A percentile compares a stretch with the other conserved stretches of the same genome.
Evolutionary conservation across 2,329 filamentous ascomycete genomes (phyloP).

Genomic region (Talaromyces sp.): DNA sequence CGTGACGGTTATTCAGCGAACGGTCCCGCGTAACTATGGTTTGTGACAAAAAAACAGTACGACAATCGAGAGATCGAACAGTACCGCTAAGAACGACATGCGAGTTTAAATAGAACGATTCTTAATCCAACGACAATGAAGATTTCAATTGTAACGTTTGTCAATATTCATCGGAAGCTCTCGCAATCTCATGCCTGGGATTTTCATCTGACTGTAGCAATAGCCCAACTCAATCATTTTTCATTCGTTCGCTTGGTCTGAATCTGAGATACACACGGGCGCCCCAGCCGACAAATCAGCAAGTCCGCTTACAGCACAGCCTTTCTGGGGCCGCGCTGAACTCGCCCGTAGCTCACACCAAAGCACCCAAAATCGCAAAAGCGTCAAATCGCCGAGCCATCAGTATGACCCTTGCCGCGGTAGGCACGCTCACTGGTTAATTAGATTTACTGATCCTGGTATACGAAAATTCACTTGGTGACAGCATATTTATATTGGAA

Average conservation of each 20-base stretch:
- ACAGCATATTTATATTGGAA: too few species aligned
- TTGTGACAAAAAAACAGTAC: slow-evolving; percentile 2
- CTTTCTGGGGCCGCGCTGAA: slow-evolving; percentile 2
- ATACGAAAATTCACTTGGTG: background rate
- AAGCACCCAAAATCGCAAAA: background rate
- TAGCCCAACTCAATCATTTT: background rate
- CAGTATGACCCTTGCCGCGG: background rate
- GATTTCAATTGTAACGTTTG: background rate
- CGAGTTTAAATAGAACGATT: slow-evolving; percentile 2
- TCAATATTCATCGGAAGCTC: background rate
- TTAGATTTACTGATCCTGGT: background rate
- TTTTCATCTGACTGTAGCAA: background rate
- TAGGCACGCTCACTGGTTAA: background rate
- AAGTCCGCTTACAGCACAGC: background rate
- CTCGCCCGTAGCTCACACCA: background rate
- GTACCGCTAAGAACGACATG: slow-evolving; percentile 14
- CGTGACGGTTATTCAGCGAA: slow-evolving; percentile 15
- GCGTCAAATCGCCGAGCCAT: background rate
- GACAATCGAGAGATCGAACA: slow-evolving; percentile 1
- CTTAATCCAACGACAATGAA: slow-evolving; percentile 8
- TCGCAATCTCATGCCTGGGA: background rate
- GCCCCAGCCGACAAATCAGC: slow-evolving; percentile 14
- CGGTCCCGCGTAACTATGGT: slow-evolving; percentile 8
- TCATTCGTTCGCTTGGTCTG: background rate
- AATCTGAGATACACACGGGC: slow-evolving; percentile 4